phyloP scores from a whole-genome alignment of 768 basidiomycete genomes.

The Phlebiopsis gigantea region DNA sequence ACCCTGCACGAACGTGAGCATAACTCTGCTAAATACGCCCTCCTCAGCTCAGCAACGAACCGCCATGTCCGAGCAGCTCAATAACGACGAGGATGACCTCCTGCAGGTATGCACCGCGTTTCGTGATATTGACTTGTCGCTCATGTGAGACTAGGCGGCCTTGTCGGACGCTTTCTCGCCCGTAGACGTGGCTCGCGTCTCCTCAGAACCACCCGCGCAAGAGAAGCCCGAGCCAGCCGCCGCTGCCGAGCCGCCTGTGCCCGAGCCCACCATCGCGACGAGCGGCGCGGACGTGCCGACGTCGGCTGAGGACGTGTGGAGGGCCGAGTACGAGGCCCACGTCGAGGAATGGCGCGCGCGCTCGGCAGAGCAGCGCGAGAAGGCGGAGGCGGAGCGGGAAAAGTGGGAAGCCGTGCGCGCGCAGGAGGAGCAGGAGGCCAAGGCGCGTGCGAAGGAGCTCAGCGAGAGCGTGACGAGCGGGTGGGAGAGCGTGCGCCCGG shows the following conservation, averaged over 20 bases:
- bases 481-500: slow-evolving; percentile 30
- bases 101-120: slow-evolving; percentile 19
- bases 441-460: slow-evolving; percentile 20
- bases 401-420: slow-evolving; percentile 67
- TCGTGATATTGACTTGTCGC: not conserved
- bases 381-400: slow-evolving; percentile 68
- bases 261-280: not conserved
- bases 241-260: not conserved
- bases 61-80: slow-evolving; percentile 22
- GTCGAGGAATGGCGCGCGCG: slow-evolving; percentile 66
- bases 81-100: slow-evolving; percentile 23
- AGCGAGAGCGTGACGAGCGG: slow-evolving; percentile 24
- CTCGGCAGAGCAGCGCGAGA: slow-evolving; percentile 66
- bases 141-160: slow-evolving; percentile 19
- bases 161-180: slow-evolving; percentile 26
- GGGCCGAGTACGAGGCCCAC: slow-evolving; percentile 63
- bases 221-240: slow-evolving; percentile 6
- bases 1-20: not conserved
- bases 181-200: slow-evolving; percentile 18
- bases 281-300: slow-evolving; percentile 8
- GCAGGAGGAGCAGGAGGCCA: slow-evolving; percentile 34
- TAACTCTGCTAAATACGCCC: not conserved
- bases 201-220: slow-evolving; percentile 13
- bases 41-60: not conserved
- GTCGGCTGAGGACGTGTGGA: slow-evolving; percentile 38